A percentile compares a stretch with the other conserved stretches of the same genome.
Conservation (phyloP, 1,284 basidiomycete genomes). For the Grifola frondosa region DNA sequence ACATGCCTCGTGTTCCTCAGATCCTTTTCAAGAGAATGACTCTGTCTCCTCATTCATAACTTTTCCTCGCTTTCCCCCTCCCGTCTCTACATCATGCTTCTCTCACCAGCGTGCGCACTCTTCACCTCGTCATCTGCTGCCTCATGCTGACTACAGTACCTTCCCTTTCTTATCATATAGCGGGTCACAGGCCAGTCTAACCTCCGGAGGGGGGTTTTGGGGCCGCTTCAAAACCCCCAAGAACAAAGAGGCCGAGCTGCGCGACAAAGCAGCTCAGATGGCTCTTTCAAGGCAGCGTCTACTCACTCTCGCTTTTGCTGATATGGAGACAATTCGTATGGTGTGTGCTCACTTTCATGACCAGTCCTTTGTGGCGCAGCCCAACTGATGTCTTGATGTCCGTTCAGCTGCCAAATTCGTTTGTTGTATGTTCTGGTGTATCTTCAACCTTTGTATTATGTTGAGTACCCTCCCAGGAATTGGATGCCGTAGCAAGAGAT, state of each 20-base stretch:
- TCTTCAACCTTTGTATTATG: not conserved
- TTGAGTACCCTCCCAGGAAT: no score
- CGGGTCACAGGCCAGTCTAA: slow-evolving; percentile 60
- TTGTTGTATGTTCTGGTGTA: slow-evolving; percentile 41
- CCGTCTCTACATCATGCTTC: slow-evolving; percentile 51
- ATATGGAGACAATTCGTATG: slow-evolving; percentile 80
- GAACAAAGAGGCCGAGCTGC: slow-evolving; percentile 56
- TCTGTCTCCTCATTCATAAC: slow-evolving; percentile 16
- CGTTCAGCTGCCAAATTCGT: slow-evolving; percentile 60
- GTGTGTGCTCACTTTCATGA: slow-evolving; percentile 35
- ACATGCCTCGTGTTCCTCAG: slow-evolving; percentile 29
- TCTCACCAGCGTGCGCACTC: slow-evolving; percentile 71
- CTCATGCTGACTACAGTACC: slow-evolving; percentile 33
- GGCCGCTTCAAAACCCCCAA: slow-evolving; percentile 59
- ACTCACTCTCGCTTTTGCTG: slow-evolving; percentile 75
- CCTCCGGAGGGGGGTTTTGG: slow-evolving; percentile 60
- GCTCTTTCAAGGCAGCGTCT: slow-evolving; percentile 67
- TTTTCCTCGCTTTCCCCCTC: slow-evolving; percentile 10
- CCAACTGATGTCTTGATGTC: slow-evolving; percentile 9
- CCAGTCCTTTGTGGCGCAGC: not conserved
- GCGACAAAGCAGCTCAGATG: slow-evolving; percentile 50
- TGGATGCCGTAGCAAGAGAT: slow-evolving; percentile 72
- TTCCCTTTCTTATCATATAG: no score
- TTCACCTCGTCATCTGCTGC: slow-evolving; percentile 23
- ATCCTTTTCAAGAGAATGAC: slow-evolving; percentile 24